These are phyloP conservation scores for Globisporangium okanoganense DNA, from an alignment of 352 stramenopile species.

Conservation along the genomic window DNA sequence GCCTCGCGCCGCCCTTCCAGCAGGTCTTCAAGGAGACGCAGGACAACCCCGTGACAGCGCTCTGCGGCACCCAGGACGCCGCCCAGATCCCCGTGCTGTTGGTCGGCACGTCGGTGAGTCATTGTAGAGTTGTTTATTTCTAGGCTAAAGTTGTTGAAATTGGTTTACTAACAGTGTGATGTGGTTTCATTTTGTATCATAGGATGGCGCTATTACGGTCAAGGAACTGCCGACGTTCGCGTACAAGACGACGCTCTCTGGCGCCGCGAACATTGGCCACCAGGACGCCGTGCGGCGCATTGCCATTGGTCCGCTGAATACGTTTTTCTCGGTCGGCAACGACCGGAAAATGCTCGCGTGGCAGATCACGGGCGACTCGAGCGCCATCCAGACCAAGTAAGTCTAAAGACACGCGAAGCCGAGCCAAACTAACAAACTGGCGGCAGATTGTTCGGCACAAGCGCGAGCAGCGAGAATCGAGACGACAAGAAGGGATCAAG, in stretches of 20 bases:
- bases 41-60: conserved; percentile 68
- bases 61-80: conserved; percentile 66
- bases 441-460: no score
- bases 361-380: conserved; percentile 78
- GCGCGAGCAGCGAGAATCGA: not conserved
- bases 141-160: not conserved
- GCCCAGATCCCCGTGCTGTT: conserved; percentile 68
- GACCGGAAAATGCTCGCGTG: conserved; percentile 83
- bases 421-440: no score
- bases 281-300: conserved; percentile 77
- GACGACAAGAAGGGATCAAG: not conserved
- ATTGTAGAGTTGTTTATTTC: no score
- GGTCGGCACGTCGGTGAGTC: conserved; percentile 63
- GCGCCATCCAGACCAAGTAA: conserved; percentile 63
- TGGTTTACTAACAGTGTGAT: conserved; percentile 5
- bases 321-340: conserved; percentile 78
- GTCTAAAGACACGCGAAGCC: no score
- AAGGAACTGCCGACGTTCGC: conserved; percentile 83
- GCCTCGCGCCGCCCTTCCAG: conserved; percentile 67
- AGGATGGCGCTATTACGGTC: conserved; percentile 77
- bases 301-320: conserved; percentile 65
- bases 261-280: conserved; percentile 64
- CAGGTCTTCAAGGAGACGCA: conserved; percentile 83
- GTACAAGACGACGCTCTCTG: conserved; percentile 75
- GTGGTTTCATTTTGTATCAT: conserved; percentile 9